Conservation (phyloP, 441 rosid genomes). For the Gossypium lobatum region DNA sequence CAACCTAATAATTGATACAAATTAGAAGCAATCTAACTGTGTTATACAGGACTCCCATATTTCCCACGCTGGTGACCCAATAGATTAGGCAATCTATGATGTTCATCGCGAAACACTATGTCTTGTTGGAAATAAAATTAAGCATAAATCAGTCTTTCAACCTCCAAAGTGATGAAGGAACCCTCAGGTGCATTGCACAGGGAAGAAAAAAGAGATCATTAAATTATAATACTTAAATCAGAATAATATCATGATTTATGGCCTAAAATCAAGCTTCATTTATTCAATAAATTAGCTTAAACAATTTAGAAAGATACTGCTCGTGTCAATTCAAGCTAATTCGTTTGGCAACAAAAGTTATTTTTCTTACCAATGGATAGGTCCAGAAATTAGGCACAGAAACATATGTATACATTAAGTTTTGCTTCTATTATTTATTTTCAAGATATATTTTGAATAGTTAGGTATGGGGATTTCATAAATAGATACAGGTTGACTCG, state of each 20-base stretch:
- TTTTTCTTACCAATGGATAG: background rate
- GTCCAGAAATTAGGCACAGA: background rate
- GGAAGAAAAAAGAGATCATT: background rate
- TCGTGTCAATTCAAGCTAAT: background rate
- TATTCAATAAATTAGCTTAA: background rate
- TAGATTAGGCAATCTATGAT: background rate
- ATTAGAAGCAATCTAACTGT: background rate
- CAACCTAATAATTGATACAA: background rate
- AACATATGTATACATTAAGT: background rate
- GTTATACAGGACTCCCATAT: background rate
- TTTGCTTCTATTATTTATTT: background rate
- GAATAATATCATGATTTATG: background rate
- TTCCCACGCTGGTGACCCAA: background rate
- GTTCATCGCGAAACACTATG: background rate
- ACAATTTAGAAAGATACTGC: background rate
- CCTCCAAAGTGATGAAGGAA: background rate
- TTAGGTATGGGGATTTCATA: slow-evolving; percentile 1
- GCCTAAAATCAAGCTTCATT: background rate
- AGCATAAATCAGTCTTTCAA: slow-evolving; percentile 7
- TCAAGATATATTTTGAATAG: background rate
- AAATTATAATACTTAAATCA: background rate
- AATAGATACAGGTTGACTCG: slow-evolving; percentile 15
- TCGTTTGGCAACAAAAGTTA: background rate
- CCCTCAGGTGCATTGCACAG: background rate
- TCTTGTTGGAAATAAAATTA: background rate